A percentile compares a stretch with the other conserved stretches of the same genome.
phyloP scores from a whole-genome alignment of 2,329 filamentous ascomycete genomes.

The Penicillium sp. region DNA sequence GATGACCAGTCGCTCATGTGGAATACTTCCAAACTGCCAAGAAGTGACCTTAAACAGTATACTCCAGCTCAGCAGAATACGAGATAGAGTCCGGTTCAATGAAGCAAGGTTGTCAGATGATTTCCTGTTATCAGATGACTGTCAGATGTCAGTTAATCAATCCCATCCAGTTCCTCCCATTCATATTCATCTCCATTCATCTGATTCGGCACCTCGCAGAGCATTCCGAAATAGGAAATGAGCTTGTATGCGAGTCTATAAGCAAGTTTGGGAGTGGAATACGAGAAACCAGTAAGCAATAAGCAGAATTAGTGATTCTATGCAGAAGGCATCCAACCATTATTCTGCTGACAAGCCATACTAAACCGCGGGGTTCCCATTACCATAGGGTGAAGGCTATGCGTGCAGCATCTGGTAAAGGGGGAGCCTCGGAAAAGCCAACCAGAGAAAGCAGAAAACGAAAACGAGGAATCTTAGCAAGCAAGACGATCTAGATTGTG shows the following conservation, averaged over 20 bases:
- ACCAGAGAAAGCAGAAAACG: neutral
- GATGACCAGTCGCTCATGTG: no score
- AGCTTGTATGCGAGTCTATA: neutral
- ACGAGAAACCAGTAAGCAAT: neutral
- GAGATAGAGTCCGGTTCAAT: no score
- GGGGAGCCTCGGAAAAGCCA: no score
- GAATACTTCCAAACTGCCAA: no score
- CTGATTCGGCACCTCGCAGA: neutral
- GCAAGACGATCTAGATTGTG: neutral
- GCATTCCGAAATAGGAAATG: neutral
- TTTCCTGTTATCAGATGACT: no score
- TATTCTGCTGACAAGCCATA: neutral
- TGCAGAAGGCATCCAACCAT: neutral
- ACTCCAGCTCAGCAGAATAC: no score
- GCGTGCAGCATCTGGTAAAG: no score
- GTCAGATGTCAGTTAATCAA: no score
- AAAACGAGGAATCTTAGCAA: slow-evolving; percentile 5
- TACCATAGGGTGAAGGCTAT: neutral
- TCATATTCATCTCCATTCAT: neutral
- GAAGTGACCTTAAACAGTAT: no score
- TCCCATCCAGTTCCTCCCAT: no score
- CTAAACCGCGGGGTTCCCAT: neutral
- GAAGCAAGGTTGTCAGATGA: no score
- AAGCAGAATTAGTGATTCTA: neutral
- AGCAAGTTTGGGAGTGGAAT: neutral